Evolutionary conservation across 2,329 filamentous ascomycete species (phyloP).

Genomic region (Xylaria sp.): DNA sequence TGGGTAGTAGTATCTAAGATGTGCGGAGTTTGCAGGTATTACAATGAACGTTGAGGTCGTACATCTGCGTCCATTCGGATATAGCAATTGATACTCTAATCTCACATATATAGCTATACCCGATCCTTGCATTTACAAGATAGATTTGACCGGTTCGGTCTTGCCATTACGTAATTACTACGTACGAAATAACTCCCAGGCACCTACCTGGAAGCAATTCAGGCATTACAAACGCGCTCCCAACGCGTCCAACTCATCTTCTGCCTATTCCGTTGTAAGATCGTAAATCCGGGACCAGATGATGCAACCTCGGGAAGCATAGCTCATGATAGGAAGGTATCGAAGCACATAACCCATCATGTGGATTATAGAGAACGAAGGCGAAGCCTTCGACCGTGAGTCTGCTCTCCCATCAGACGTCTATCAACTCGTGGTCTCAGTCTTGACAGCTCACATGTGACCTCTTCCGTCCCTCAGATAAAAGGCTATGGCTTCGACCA

Average conservation of each 20-base stretch:
- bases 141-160: no score
- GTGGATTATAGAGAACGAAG: slow-evolving; percentile 53
- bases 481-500: slow-evolving; percentile 76
- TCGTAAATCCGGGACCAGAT: background rate
- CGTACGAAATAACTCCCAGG: no score
- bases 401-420: slow-evolving; percentile 8
- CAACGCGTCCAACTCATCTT: background rate
- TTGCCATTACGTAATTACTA: no score
- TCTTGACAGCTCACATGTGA: slow-evolving; percentile 10
- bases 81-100: no score
- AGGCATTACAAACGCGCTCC: background rate
- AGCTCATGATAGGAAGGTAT: background rate
- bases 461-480: slow-evolving; percentile 46
- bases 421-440: background rate
- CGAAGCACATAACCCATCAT: slow-evolving; percentile 31
- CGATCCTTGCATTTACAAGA: no score
- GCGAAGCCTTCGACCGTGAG: slow-evolving; percentile 43
- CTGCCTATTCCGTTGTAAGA: background rate
- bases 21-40: no score
- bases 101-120: no score
- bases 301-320: background rate
- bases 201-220: no score
- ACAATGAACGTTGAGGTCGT: no score
- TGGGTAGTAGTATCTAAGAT: no score
- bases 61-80: no score